Base-by-base conservation (phyloP, 345 rosid genomes). In the Populus tremula region DNA sequence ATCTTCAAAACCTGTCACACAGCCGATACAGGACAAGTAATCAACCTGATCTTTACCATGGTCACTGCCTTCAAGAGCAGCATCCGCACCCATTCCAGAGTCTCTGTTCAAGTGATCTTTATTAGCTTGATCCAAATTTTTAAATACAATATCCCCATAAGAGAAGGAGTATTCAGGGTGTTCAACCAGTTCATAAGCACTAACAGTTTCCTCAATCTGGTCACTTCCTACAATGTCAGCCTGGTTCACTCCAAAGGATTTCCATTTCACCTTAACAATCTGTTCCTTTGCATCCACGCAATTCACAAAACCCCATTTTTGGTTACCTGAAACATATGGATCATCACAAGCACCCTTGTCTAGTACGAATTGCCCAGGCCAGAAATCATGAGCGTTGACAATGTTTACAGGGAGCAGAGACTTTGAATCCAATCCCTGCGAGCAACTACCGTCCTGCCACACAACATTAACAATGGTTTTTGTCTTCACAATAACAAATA, bases 291-390 rank as follows among this genome's bases (percentile, higher is more conserved):
- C 90, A 86, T 92, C 93, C 82, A 90, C 84, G 80, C 81, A 77
- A 71, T 35, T 78, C 67, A 96, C 92, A 74, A 89, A 75, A 20
- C 97, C 99, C 94, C 97, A 96, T 79, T 82, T 88, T 76, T 77
- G 82, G 59, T 85, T 79, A 53, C 76, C 74, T 56, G 87, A n/a
- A 65, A 71, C 76, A 39, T 50, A 76, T 36, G 84, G 87, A 75
- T 86, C 88, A 69, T 89, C 89, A 54, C 61, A 76, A 50, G 86
- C 77, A 45, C 83, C 88, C 84, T 86, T 90, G 78, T 91, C 94
- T 54, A 88, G 78, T n/a, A 96, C 95, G 78, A 90, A 92, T 83
- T 96, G 99, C 25, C 88, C 89, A 1, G 99, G 97, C 97, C 91
- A 92, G 88, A 96, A 93, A 27, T 93, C 98, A 72, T 96, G 93